Base-by-base conservation (phyloP, 768 basidiomycete genomes). In the Phaeotremella skinneri region DNA sequence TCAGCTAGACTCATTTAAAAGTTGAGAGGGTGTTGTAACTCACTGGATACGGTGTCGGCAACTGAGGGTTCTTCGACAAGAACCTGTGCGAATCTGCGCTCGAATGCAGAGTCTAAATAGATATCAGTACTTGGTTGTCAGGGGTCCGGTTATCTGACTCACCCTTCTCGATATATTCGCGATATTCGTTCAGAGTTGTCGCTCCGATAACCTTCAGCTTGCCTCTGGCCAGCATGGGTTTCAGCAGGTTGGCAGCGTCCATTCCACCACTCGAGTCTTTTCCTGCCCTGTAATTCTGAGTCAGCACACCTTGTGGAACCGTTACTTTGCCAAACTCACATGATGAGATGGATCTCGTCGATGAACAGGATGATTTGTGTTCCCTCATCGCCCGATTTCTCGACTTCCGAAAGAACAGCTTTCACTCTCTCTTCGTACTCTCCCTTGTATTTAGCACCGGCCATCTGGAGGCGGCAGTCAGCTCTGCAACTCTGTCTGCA, bases 351-450 rank as follows among this genome's bases (percentile, higher is more conserved):
- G 27, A 79, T 70, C 74, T 97, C 94, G 68, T 99, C 93, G 65
- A 98, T 85, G 82, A 97, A 97, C 34, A 99, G 84, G 62, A 97
- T 90, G 68, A 97, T 83, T 17, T 85, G 85, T 4, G 83, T 82
- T 41, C 89, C 87, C 45, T 89, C 85, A 25, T 87, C 85, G 0
- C 86, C 80, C 0, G 88, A 83, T 78, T 93, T 92, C 77, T 97
- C 93, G 61, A 97, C 86, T 78, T 98, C 94, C 59, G 87, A 86
- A 56, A 99, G 79, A 55, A 97, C 90, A 11, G 87, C 80, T 76
- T 96, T 97, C 79, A 97, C 85, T 39, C 93, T 88, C 75, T 97
- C 93, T 79, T 97, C 93, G 77, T 92, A 99, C 78, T 97, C 91
- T 49, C 88, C 94, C 73, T 92, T 93, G 81, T 91, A 92, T 74